Conservation (phyloP, 108 stramenopile genomes). For the Parietichytrium sp. region DNA sequence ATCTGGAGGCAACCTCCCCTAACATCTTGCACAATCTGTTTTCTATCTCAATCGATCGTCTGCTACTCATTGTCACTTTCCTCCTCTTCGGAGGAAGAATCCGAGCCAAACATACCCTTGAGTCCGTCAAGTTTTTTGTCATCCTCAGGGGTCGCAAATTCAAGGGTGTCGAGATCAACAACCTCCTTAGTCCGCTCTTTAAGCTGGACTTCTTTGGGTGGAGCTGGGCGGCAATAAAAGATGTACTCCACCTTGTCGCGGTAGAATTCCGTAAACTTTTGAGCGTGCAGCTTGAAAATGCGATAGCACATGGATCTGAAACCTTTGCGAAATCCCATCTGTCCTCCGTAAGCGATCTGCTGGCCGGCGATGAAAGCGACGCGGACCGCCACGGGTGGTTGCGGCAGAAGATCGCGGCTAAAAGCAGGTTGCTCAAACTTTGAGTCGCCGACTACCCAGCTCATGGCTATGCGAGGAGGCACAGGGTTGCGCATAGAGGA, state of each 20-base stretch:
- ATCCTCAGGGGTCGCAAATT: conserved; percentile 27
- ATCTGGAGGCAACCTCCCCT: too few relatives aligned
- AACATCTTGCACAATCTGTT: too few relatives aligned
- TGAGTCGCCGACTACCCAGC: conserved; percentile 35
- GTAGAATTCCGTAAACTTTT: conserved; percentile 24
- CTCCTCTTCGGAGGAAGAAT: neutral
- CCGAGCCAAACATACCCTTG: conserved; percentile 14
- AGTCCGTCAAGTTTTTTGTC: conserved; percentile 29
- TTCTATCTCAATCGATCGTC: too few relatives aligned
- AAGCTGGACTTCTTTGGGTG: neutral
- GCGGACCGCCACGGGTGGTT: neutral
- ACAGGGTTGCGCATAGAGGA: neutral
- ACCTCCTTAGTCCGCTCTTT: neutral
- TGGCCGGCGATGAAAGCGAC: conserved; percentile 7
- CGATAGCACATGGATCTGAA: conserved; percentile 32
- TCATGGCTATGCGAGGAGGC: conserved; percentile 35
- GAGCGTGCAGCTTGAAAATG: conserved; percentile 12
- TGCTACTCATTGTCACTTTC: conserved; percentile 12
- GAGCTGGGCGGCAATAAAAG: conserved; percentile 17
- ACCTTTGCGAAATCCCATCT: conserved; percentile 9
- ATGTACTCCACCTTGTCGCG: conserved; percentile 35
- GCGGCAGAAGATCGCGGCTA: neutral
- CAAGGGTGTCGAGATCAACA: neutral
- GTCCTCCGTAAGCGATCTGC: conserved; percentile 11
- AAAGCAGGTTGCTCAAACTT: neutral